phyloP scores from a whole-genome alignment of 495 filamentous ascomycete genomes.

The Astrothelium macrocarpum region DNA sequence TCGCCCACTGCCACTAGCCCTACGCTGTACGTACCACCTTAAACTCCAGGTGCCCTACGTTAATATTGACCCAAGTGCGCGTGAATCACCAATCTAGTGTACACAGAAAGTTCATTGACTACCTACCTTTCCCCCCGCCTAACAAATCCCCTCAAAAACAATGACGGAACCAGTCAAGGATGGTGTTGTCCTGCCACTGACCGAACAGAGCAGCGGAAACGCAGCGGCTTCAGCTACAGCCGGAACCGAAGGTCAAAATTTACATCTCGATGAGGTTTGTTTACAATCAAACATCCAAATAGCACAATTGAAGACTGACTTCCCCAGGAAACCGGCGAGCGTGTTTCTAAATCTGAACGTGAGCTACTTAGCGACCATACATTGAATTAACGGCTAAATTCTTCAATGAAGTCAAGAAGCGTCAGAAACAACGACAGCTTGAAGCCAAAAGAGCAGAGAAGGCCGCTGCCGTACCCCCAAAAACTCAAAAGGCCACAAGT shows the following conservation, averaged over 20 bases:
- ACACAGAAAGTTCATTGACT: neutral
- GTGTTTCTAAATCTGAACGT: constrained; percentile 35
- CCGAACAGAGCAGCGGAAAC: neutral
- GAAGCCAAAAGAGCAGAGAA: constrained; percentile 83
- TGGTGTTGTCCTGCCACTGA: neutral
- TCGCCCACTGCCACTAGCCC: too few relatives aligned
- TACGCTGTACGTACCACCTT: too few relatives aligned
- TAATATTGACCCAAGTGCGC: neutral
- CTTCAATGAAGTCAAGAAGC: constrained; percentile 55
- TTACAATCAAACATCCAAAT: neutral
- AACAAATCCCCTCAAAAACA: neutral
- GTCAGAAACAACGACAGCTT: constrained; percentile 80
- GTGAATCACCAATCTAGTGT: neutral
- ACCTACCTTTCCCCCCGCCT: neutral
- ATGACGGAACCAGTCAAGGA: neutral
- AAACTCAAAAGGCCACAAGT: constrained; percentile 54
- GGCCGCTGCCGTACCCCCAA: constrained; percentile 62
- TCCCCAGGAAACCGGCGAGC: constrained; percentile 30
- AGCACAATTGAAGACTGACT: neutral
- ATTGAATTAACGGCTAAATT: constrained; percentile 4
- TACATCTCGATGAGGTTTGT: neutral
- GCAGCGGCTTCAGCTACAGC: neutral
- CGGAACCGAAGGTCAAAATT: neutral
- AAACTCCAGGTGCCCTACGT: neutral
- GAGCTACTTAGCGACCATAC: neutral